Percentiles rank a stretch among this genome's conserved stretches.
These are phyloP conservation scores for Eucalyptus erythrocorys DNA, from an alignment of 345 rosid genomes.

Conservation along the genomic window DNA sequence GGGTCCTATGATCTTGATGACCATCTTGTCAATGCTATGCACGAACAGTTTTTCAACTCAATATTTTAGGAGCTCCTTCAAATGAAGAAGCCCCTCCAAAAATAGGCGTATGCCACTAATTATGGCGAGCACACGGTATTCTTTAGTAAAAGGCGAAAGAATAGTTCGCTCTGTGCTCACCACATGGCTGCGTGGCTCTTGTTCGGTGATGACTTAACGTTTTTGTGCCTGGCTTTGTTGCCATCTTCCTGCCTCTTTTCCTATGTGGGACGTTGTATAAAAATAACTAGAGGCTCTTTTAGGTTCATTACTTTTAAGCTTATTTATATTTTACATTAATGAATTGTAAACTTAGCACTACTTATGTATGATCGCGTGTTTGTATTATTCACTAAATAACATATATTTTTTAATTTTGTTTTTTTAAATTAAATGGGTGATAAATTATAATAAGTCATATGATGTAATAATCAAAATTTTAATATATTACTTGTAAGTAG, in stretches of 20 bases:
- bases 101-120: constrained; percentile 1
- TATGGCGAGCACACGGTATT: constrained; percentile 22
- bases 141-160: constrained; percentile 47
- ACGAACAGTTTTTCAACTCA: neutral
- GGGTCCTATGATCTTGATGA: too few relatives aligned
- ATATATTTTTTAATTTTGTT: fast-evolving
- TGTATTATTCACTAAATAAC: neutral
- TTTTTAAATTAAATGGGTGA: neutral
- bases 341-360: neutral
- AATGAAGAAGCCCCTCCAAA: neutral
- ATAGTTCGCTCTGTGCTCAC: constrained; percentile 28
- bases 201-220: fast-evolving
- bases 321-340: neutral
- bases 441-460: neutral
- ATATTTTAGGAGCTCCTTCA: neutral
- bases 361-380: neutral
- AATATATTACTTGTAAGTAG: neutral
- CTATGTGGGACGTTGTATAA: neutral
- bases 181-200: neutral
- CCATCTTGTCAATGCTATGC: too few relatives aligned
- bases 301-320: neutral
- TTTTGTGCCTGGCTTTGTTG: neutral
- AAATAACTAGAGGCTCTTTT: neutral
- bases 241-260: neutral
- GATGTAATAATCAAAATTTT: neutral